Evolutionary conservation across 208 protist genomes (phyloP), one percentile per base, ranked within the genome.

Genomic region (Cochliopodium minus): DNA sequence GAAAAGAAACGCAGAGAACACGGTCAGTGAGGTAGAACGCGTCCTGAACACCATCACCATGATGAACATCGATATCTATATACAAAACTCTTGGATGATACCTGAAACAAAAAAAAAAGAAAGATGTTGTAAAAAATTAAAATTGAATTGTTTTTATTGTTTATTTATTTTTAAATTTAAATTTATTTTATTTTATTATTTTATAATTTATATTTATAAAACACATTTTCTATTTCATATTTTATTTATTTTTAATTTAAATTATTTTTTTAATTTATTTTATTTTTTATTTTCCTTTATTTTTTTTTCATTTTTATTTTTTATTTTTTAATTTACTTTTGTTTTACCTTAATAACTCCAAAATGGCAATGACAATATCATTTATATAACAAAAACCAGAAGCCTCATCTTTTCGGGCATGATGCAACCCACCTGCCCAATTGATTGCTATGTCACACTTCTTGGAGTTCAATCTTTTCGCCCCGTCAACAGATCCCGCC

Each of bases 331-430:
- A n/a, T n/a, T n/a, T n/a, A n/a, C n/a, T n/a, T n/a, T n/a, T n/a
- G n/a, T n/a, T n/a, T n/a, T n/a, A n/a, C n/a, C 94, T 96, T 34
- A 99, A 76, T n/a, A 99, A 76, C 52, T 97, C 92, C 9, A 96
- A 73, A 45, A 99, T 98, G 26, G 76, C 93, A 10, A 99, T 71
- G 4, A 99, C 96, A 70, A 98, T 96, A 74, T 99, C 96, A 67
- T 99, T 99, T 25, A 97, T 82, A 72, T 99, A 99, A 78, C 96
- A 99, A 66, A 99, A 99, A 1, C 95, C 96, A 47, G 78, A 86
- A 1, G 89, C 85, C 67, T 93, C 79, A 17, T 71, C 70, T 15
- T 83, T 84, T 6, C 90, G 87, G 1, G 89, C 90, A 68, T 97
- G 92, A 68, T 97, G 91, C 54, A 94, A 74, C 22, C 96, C 96